phyloP scores from a whole-genome alignment of 306 rosid genomes.

The Pyrus communis region DNA sequence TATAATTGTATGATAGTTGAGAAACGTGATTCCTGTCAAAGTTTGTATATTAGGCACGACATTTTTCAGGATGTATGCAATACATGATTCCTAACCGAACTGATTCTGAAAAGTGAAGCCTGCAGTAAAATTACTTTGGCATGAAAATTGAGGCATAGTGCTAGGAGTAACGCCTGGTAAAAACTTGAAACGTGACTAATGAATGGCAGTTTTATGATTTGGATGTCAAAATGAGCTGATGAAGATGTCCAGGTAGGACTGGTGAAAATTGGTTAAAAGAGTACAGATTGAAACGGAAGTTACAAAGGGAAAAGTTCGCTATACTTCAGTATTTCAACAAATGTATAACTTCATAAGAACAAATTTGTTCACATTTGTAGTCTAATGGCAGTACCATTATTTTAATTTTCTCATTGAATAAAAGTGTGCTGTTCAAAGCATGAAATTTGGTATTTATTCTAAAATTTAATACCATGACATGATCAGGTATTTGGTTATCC shows the following conservation, averaged over 20 bases:
- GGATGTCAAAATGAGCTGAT: not conserved
- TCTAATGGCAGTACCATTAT: not conserved
- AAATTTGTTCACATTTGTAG: not conserved
- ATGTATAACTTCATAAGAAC: not conserved
- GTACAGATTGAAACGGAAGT: not conserved
- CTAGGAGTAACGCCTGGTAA: not conserved
- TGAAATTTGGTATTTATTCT: not conserved
- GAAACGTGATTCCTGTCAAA: not conserved
- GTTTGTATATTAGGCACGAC: not conserved
- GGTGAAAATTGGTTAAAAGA: not conserved
- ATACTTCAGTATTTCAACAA: not conserved
- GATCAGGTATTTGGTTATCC: slow-evolving; percentile 31
- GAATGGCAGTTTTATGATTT: not conserved
- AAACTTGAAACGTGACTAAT: not conserved
- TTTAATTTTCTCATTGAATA: not conserved
- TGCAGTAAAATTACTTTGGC: not conserved
- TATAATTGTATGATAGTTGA: not conserved
- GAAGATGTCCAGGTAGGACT: not conserved
- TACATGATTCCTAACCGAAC: not conserved
- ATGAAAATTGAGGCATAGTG: not conserved
- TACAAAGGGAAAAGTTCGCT: not conserved
- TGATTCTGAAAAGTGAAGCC: not conserved
- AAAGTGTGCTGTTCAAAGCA: not conserved
- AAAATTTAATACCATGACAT: not conserved
- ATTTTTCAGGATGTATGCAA: not conserved